Base-by-base conservation (phyloP, 192 early-diverging fungal species). In the Allomyces javanicus region DNA sequence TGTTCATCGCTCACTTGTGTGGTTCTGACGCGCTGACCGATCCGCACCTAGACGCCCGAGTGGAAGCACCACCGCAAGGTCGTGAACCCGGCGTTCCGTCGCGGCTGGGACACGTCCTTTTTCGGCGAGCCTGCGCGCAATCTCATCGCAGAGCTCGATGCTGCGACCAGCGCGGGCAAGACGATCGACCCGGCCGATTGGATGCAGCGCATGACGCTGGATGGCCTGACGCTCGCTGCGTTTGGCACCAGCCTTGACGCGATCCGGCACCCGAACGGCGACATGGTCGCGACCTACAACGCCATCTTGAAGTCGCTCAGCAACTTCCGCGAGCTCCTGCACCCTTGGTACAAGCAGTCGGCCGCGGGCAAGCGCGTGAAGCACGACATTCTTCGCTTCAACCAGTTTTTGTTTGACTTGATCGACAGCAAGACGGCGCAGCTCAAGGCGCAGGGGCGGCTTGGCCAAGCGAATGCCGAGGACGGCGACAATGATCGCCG, bases 51-150 rank as follows among this genome's bases (percentile, higher is more conserved):
- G 62, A 63, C 14, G 62, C 4, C 17, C 26, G 50, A 14, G 2
- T 63, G 62, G 62, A 24, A 63, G 19, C 62, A 27, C 24, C 62
- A 63, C 12, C 62, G 62, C 62, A 24, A 63, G 19, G 62, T 63
- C 62, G 26, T 24, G 19, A 63, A 63, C 62, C 62, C 62, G 9
- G 62, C 62, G 2, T 63, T 63, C 62, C 62, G 62, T 0, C 62
- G 62, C 23, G 62, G 62, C 3, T 63, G 62, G 62, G 62, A 4
- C 50, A 58, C 50, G 50, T 58, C 50, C 9, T 12, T 58, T 3
- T 58, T 58, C 14, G 50, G 17, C 17, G 2, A 21, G 3, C 50
- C 50, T 3, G 21, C 50, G 50, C 21, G 12, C 0, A 4, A 14
- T 3, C 17, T 58, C 17, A 4, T 58, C 3, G 17, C 12, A 0